Percentiles rank a stretch among this genome's conserved stretches.
Evolutionary conservation across 768 basidiomycete species (phyloP).

Genomic region (Termitomyces heimii): DNA sequence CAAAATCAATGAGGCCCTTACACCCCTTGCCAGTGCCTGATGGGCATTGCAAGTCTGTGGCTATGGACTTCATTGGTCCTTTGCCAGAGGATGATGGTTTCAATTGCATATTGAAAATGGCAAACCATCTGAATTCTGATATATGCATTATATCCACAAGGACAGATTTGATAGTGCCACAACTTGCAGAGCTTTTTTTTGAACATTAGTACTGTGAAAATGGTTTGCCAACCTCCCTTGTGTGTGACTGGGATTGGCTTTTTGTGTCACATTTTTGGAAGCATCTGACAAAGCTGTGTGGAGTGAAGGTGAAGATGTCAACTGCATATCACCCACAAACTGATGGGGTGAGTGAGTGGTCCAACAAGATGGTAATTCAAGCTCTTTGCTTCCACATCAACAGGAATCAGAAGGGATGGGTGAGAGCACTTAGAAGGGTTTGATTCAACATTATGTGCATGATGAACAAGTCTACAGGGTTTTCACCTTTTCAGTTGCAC

Average conservation of each 20-base stretch:
- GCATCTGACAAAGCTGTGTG: not conserved
- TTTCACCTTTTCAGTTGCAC: too few species aligned
- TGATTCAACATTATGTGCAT: too few species aligned
- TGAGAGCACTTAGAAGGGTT: accelerated
- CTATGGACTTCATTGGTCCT: not conserved
- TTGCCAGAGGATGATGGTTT: not conserved
- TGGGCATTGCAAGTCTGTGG: not conserved
- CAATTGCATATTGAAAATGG: not conserved
- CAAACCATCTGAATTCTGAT: not conserved
- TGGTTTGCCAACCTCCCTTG: not conserved
- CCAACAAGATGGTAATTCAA: not conserved
- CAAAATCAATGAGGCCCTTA: not conserved
- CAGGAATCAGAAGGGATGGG: too few species aligned
- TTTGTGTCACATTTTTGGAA: not conserved
- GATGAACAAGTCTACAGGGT: too few species aligned
- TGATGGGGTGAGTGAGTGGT: too few species aligned
- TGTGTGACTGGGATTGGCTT: not conserved
- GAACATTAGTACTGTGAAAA: not conserved
- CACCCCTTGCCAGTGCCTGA: not conserved
- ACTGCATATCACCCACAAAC: not conserved
- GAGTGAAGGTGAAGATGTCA: not conserved
- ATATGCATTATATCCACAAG: not conserved
- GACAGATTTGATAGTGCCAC: too few species aligned
- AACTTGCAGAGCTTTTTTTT: not conserved
- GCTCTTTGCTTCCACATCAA: not conserved